Evolutionary conservation across 371 early-diverging fungal genomes (phyloP), one percentile per base, ranked within the genome.

Genomic region (Haplosporangium sp.): DNA sequence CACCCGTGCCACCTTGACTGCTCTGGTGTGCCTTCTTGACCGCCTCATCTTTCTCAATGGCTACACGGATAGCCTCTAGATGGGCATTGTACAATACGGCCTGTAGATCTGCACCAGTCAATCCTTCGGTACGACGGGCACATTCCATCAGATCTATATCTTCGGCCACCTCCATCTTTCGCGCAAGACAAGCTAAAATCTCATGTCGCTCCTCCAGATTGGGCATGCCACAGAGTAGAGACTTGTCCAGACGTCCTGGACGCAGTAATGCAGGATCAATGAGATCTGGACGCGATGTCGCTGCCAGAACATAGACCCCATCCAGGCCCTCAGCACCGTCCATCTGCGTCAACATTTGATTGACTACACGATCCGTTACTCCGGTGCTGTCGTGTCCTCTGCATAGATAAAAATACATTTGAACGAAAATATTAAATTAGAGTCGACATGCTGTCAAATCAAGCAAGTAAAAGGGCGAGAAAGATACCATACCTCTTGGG

Each of bases 221-320:
- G 0, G 98, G 98, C 90, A 98, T 90, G 14, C 88, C 92, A 79
- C 97, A 97, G 21, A 95, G 72, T 18, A 98, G 68, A 8, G 93
- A 91, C 82, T 99, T 96, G 84, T 99, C 99, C 62, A 99, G 94
- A 68, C 99, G 94, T 41, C 99, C 99, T 37, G 99, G 99, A 38
- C 99, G 92, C 47, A 96, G 87, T 66, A 99, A 87, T 0, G 99
- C 99, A 36, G 96, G 95, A 83, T 99, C 99, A 61, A 99, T 92
- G n/a, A 98, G 89, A 75, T 99, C 99, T 40, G 99, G 99, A n/a
- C 97, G 94, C 86, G 95, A 96, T 10, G 98, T 99, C 0, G 98
- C 98, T 18, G 97, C 98, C 41, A 99, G 85, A 0, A 96, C 95
- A 81, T 93, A 96, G 20, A 97, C 95, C 42, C 95, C 95, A 52